Evolutionary conservation across 2,329 filamentous ascomycete genomes (phyloP).

Genomic region (Fusarium sarcochroum): DNA sequence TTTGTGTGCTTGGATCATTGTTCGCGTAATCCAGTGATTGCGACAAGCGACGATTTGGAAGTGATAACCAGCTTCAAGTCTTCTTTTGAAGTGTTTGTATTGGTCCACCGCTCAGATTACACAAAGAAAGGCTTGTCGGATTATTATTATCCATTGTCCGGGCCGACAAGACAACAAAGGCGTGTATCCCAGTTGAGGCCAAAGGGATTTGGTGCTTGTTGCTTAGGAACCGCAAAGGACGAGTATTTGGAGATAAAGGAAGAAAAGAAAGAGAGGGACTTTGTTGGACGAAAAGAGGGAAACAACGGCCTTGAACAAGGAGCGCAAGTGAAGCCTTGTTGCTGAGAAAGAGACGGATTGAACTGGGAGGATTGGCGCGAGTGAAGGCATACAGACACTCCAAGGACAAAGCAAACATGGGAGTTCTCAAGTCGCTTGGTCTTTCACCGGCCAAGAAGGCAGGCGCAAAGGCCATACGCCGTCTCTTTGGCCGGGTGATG

Average conservation of each 20-base stretch:
- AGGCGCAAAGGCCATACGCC: conserved; percentile 50
- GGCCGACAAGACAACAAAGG: conserved; percentile 12
- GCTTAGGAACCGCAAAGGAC: conserved; percentile 1
- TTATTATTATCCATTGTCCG: not conserved
- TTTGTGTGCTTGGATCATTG: not conserved
- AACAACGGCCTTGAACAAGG: not conserved
- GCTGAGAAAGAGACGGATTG: not conserved
- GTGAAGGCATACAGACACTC: conserved; percentile 6
- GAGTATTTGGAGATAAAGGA: not conserved
- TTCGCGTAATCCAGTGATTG: conserved; percentile 13
- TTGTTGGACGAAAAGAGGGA: not conserved
- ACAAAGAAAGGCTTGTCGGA: not conserved
- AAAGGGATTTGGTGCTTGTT: conserved; percentile 2
- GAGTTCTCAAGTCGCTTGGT: conserved; percentile 50
- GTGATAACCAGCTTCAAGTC: not conserved
- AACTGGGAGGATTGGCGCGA: conserved; percentile 1
- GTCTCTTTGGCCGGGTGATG: conserved; percentile 49
- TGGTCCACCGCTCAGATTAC: not conserved
- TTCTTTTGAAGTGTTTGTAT: not conserved
- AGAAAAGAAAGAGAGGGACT: not conserved
- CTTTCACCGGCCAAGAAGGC: conserved; percentile 52
- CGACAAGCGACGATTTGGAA: conserved; percentile 1
- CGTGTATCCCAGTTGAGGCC: not conserved
- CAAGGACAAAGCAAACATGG: conserved; percentile 35
- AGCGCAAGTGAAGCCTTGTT: not conserved